A percentile compares a stretch with the other conserved stretches of the same genome.
Conservation (phyloP, 441 rosid genomes). For the Pelargonium australe region DNA sequence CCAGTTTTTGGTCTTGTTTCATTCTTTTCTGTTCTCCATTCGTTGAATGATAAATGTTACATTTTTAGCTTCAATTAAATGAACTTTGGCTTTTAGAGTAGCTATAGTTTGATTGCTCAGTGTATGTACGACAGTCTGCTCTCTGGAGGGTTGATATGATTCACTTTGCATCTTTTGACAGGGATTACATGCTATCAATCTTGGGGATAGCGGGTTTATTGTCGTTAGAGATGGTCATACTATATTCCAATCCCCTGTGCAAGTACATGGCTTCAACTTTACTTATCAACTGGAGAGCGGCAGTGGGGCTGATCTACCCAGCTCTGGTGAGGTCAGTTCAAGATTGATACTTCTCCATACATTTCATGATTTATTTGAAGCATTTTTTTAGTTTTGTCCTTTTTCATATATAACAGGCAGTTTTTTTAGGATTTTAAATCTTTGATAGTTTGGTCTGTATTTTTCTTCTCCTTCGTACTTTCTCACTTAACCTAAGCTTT, state of each 20-base stretch:
- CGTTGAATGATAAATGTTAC: no score
- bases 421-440: no score
- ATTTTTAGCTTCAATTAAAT: no score
- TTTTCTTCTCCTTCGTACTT: no score
- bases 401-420: neutral
- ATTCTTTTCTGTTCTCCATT: no score
- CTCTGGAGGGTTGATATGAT: neutral
- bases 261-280: slow-evolving; percentile 68
- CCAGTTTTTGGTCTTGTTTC: no score
- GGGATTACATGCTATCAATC: slow-evolving; percentile 63
- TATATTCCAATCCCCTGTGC: slow-evolving; percentile 57
- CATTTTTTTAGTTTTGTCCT: neutral
- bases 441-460: no score
- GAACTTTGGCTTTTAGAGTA: no score
- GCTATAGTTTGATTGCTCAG: no score
- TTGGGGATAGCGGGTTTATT: slow-evolving; percentile 73
- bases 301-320: slow-evolving; percentile 44
- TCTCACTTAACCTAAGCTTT: no score
- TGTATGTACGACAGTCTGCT: neutral
- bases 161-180: slow-evolving; percentile 13
- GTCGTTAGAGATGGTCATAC: slow-evolving; percentile 58
- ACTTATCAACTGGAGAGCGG: slow-evolving; percentile 65
- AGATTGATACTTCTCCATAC: neutral
- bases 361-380: neutral
- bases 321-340: slow-evolving; percentile 35